These are phyloP conservation scores for Magnaporthiopsis incrustans DNA, from an alignment of 2,329 filamentous ascomycete genomes.

Conservation along the genomic window DNA sequence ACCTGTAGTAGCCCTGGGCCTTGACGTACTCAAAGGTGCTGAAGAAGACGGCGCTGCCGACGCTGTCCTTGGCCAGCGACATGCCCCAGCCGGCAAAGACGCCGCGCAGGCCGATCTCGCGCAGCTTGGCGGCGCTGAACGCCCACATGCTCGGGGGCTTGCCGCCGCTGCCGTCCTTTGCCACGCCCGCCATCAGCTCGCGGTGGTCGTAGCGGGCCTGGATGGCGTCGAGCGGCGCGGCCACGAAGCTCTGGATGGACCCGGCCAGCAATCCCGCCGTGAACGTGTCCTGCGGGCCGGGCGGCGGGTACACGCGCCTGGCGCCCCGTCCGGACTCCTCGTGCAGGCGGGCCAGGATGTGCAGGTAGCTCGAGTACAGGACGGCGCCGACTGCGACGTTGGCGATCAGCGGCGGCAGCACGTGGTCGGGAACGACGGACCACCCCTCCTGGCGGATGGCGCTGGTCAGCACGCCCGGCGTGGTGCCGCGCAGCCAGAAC, in stretches of 20 bases:
- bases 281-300: conserved; percentile 55
- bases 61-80: conserved; percentile 59
- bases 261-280: conserved; percentile 64
- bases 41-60: conserved; percentile 67
- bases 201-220: conserved; percentile 62
- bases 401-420: conserved; percentile 67
- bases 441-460: conserved; percentile 65
- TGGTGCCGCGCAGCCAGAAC: conserved; percentile 52
- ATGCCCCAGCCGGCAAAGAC: conserved; percentile 68
- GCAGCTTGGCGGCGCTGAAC: conserved; percentile 58
- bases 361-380: conserved; percentile 68
- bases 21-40: conserved; percentile 70
- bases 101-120: conserved; percentile 63
- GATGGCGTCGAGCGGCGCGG: conserved; percentile 68
- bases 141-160: conserved; percentile 60
- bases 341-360: conserved; percentile 58
- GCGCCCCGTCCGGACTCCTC: conserved; percentile 48
- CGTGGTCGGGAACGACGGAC: conserved; percentile 66
- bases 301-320: conserved; percentile 63
- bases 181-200: conserved; percentile 27
- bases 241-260: conserved; percentile 60
- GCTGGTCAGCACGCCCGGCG: conserved; percentile 59
- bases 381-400: conserved; percentile 69
- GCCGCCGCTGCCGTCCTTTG: conserved; percentile 13
- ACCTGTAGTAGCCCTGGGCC: conserved; percentile 63